Evolutionary conservation across 2,329 filamentous ascomycete genomes (phyloP), one percentile per base, ranked within the genome.

Genomic region (Chaetothyriales sp.): DNA sequence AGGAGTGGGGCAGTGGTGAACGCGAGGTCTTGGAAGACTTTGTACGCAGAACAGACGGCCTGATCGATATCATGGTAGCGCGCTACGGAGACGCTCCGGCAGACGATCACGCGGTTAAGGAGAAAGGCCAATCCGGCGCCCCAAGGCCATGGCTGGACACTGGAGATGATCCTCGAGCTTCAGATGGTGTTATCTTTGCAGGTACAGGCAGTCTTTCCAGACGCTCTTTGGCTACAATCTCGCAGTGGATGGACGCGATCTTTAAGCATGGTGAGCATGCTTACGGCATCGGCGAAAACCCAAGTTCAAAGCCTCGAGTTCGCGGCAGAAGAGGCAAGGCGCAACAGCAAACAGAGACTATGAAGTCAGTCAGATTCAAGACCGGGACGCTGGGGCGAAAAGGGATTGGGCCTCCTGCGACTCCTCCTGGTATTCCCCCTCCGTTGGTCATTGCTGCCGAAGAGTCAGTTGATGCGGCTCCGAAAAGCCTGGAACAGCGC

Each of bases 21-120:
- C 77, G 90, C 61, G 90, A 94, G 61, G 90, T 97, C 0, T 73
- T 98, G 1, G 90, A 97, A 66, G 88, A 88, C n/a, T 80, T 95
- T 56, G 81, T 88, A 1, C 77, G 76, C 8, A 76, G 86, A 51
- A 86, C 87, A 20, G 83, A 92, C 49, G 92, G 92, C 0, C 74
- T 98, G 43, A 78, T 94, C 5, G 92, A 98, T 67, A 67, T 97
- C 47, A 74, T 95, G 44, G 89, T 95, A 2, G 89, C 86, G 44
- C 83, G 85, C 59, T 97, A 94, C 66, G 90, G 88, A 10, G 77
- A 83, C 55, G 65, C 72, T 5, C 66, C 71, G 58, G 63, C 40
- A 18, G 25, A 15, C 19, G 53, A 40, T 4, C 33, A 54, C 9
- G 56, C 53, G 40, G 37, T 48, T 47, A 44, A 40, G 18, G 56